A percentile compares a stretch with the other conserved stretches of the same genome.
Evolutionary conservation across 208 protist genomes (phyloP).

Genomic region (Acanthamoeba healyi): DNA sequence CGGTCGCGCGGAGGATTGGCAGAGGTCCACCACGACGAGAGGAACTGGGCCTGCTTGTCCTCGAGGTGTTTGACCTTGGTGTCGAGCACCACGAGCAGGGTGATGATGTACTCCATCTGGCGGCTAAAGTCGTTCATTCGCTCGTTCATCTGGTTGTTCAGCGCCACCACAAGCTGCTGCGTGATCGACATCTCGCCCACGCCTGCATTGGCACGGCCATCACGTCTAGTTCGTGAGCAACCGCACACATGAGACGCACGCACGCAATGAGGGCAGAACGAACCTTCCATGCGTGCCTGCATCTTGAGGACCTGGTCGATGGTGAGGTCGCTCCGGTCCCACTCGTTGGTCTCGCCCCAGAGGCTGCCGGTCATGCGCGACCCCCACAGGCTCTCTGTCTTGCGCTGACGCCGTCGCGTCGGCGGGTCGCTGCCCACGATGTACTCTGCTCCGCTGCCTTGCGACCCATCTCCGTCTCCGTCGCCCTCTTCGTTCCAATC

Average conservation of each 20-base stretch:
- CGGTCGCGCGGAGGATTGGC: no score
- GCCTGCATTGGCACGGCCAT: no score
- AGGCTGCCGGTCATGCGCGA: constrained; percentile 40
- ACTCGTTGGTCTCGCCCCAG: constrained; percentile 1
- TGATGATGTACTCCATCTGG: constrained; percentile 62
- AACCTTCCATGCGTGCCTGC: constrained; percentile 28
- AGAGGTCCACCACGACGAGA: background rate
- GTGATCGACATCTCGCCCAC: constrained; percentile 63
- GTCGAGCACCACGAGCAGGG: constrained; percentile 38
- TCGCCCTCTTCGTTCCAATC: background rate
- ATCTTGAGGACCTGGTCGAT: constrained; percentile 19
- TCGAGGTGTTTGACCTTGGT: constrained; percentile 47
- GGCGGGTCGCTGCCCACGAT: background rate
- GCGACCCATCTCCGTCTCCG: background rate
- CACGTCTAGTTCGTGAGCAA: no score
- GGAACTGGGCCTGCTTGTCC: constrained; percentile 27
- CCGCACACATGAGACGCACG: no score
- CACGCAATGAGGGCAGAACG: no score
- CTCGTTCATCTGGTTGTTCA: constrained; percentile 70
- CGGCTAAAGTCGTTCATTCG: constrained; percentile 54
- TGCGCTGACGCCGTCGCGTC: background rate
- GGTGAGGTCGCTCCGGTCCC: constrained; percentile 27
- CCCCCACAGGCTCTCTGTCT: background rate
- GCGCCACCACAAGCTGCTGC: constrained; percentile 58
- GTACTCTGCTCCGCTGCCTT: background rate